Base-by-base conservation (phyloP, 108 stramenopile species). In the Schizochytrium sp. region DNA sequence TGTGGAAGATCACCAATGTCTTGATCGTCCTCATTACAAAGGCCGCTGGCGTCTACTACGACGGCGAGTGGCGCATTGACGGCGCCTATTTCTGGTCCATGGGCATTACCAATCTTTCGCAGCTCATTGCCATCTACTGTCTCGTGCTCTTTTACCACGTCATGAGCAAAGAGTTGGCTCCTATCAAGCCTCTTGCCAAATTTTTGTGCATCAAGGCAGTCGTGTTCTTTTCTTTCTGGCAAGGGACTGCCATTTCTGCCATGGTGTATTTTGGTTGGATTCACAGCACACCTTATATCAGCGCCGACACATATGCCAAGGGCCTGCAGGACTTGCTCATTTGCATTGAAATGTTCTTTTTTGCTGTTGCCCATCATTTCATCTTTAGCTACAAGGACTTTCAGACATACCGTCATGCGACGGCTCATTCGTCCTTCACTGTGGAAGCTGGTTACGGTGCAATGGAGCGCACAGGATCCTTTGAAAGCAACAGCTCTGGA, bases 221-320 rank as follows among this genome's bases (percentile, higher is more conserved):
- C n/a, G 95, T 99, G 5, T 99, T 99, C 91, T 97, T 98, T 88
- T 97, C 97, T 1, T 99, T 96, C 95, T 98, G 97, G 98, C 98
- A 99, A 91, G 93, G 96, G 18, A 95, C 98, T 14, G 89, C 92
- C 25, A 96, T 99, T 69, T 94, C 94, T 34, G 96, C 95, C 44
- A 69, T 98, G 76, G 89, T 88, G 5, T 88, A 87, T 8, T 44
- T 44, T 44, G 88, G 69, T 0, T 18, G 14, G 28, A 72, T 88
- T 47, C 48, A 41, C 48, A 23, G 19, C 41, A 76, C 72, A 2
- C 47, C 41, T n/a, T 51, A 41, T 87, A 29, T 87, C 90, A 94
- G 95, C 58, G 95, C 94, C 5, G 96, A 97, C 16, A 95, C 97
- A 63, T 83, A 83, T 4, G 96, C 96, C n/a, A 95, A 96, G 89